Conservation (phyloP, 495 filamentous ascomycete genomes). For the Penicillium egyptiacum region DNA sequence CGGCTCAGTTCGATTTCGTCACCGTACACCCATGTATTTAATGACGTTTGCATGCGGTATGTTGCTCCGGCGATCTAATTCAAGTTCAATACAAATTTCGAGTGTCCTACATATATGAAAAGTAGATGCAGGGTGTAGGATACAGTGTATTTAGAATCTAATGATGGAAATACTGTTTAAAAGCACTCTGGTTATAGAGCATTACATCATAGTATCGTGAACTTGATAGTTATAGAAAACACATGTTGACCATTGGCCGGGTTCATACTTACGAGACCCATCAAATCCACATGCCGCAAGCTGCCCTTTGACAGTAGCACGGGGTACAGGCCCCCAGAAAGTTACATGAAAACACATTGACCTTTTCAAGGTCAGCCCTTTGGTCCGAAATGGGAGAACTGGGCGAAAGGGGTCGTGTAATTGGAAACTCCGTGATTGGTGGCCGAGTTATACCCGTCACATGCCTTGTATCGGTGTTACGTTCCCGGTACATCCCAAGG, state of each 20-base stretch:
- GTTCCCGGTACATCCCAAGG: not conserved
- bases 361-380: slow-evolving; percentile 16
- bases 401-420: slow-evolving; percentile 19
- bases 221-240: not conserved
- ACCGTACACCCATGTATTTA: slow-evolving; percentile 37
- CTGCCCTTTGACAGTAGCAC: not conserved
- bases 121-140: not conserved
- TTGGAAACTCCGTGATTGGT: slow-evolving; percentile 30
- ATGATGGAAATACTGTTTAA: not conserved
- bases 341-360: slow-evolving; percentile 5
- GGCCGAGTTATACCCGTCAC: slow-evolving; percentile 25
- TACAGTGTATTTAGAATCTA: not conserved
- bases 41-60: slow-evolving; percentile 45
- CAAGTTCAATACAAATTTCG: not conserved
- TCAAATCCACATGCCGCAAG: slow-evolving; percentile 15
- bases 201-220: not conserved
- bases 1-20: slow-evolving; percentile 39
- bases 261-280: not conserved
- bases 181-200: not conserved
- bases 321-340: slow-evolving; percentile 16
- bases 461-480: slow-evolving; percentile 33
- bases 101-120: not conserved
- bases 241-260: not conserved
- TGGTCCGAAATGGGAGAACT: slow-evolving; percentile 20
- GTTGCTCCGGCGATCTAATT: slow-evolving; percentile 10